A percentile compares a stretch with the other conserved stretches of the same genome.
Conservation (phyloP, 2,329 filamentous ascomycete species). For the Trichoderma sp. region DNA sequence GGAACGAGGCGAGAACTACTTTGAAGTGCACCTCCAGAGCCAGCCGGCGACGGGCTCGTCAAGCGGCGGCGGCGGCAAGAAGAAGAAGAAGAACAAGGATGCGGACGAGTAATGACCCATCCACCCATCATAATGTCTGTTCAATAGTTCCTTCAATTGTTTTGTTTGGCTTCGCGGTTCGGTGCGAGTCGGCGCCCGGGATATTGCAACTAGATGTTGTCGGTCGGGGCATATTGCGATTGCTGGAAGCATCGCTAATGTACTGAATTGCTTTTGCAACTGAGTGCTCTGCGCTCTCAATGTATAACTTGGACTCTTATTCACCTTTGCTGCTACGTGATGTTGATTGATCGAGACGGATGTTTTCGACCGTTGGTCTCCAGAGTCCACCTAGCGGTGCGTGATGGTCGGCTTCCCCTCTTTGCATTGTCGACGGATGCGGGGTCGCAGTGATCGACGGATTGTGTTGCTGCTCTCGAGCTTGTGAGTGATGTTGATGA, state of each 20-base stretch:
- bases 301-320: constrained; percentile 15
- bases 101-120: constrained; percentile 42
- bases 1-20: constrained; percentile 87
- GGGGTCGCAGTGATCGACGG: constrained; percentile 6
- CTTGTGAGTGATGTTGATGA: too few relatives aligned
- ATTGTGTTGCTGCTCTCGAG: too few relatives aligned
- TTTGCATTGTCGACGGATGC: constrained; percentile 4
- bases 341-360: neutral
- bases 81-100: constrained; percentile 71
- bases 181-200: constrained; percentile 47
- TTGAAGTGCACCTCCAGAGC: constrained; percentile 84
- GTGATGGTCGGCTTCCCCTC: constrained; percentile 12
- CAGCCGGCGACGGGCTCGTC: constrained; percentile 53
- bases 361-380: neutral
- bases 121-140: constrained; percentile 41
- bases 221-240: constrained; percentile 34
- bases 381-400: neutral
- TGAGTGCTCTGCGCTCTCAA: constrained; percentile 22
- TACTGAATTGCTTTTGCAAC: constrained; percentile 21
- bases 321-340: neutral
- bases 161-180: constrained; percentile 46
- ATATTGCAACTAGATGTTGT: constrained; percentile 50
- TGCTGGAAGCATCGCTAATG: constrained; percentile 29
- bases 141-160: constrained; percentile 46
- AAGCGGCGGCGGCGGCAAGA: constrained; percentile 56